Conservation (phyloP, 164 flowering plant species). For the grape (Vitis vinifera) region DNA sequence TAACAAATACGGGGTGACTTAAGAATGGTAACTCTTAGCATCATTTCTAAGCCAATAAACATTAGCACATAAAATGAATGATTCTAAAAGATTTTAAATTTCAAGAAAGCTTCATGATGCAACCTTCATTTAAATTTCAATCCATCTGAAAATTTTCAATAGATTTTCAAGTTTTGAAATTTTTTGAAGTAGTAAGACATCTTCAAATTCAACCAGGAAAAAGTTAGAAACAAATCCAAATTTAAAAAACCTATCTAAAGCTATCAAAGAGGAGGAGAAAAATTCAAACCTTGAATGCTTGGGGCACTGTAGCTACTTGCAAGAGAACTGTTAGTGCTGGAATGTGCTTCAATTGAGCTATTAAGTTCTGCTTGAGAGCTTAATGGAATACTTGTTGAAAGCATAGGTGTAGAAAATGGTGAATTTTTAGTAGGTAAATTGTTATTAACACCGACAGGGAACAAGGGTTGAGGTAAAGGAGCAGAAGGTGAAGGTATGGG, state of each 20-base stretch:
- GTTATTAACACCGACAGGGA: conserved; percentile 60
- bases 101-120: too few relatives aligned
- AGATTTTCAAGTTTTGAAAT: too few relatives aligned
- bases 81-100: too few relatives aligned
- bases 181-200: neutral
- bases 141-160: too few relatives aligned
- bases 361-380: conserved; percentile 48
- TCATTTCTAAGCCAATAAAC: too few relatives aligned
- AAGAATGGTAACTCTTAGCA: too few relatives aligned
- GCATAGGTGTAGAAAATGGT: conserved; percentile 47
- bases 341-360: conserved; percentile 30
- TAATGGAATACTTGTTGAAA: conserved; percentile 38
- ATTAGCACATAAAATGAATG: too few relatives aligned
- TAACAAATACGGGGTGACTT: too few relatives aligned
- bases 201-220: neutral
- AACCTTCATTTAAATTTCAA: too few relatives aligned
- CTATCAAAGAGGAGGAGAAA: conserved; percentile 1
- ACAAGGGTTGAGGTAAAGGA: conserved; percentile 82
- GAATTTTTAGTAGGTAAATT: conserved; percentile 49
- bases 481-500: conserved; percentile 45
- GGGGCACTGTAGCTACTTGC: conserved; percentile 35
- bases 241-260: neutral
- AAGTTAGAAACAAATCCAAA: neutral
- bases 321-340: conserved; percentile 21
- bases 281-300: conserved; percentile 43